phyloP scores from a whole-genome alignment of 495 filamentous ascomycete genomes.

The Penicillium riverlandense region DNA sequence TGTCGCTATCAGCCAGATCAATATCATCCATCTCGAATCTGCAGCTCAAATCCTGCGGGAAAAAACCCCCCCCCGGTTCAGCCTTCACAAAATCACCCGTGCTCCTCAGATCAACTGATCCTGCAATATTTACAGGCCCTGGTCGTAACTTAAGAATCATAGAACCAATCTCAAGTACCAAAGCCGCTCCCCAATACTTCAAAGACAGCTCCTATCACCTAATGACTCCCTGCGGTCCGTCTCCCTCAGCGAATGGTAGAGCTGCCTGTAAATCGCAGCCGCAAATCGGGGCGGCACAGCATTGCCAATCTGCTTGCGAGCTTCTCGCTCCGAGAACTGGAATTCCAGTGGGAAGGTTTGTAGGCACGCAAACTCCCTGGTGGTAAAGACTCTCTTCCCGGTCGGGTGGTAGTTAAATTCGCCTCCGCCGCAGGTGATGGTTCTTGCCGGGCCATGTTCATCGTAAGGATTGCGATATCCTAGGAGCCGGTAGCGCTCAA shows the following conservation, averaged over 20 bases:
- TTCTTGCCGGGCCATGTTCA: conserved; percentile 43
- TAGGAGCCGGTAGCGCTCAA: conserved; percentile 9
- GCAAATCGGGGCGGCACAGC: conserved; percentile 69
- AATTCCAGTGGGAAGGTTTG: conserved; percentile 67
- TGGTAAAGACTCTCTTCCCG: conserved; percentile 59
- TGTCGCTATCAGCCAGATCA: not conserved
- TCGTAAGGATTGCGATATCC: conserved; percentile 24
- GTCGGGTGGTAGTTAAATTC: conserved; percentile 61
- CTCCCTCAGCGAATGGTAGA: conserved; percentile 48
- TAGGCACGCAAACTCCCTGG: conserved; percentile 66
- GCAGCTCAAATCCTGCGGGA: too few species aligned
- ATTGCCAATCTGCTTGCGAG: conserved; percentile 78
- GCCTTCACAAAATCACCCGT: too few species aligned
- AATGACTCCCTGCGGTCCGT: conserved; percentile 33
- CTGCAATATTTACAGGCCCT: too few species aligned
- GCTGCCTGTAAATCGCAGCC: conserved; percentile 48
- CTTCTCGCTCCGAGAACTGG: conserved; percentile 39
- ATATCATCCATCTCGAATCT: too few species aligned
- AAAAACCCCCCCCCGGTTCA: too few species aligned
- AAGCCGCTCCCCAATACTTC: too few species aligned
- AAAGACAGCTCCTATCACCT: too few species aligned
- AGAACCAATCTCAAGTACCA: too few species aligned
- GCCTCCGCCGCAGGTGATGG: conserved; percentile 65
- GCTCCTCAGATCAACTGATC: too few species aligned
- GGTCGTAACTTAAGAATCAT: too few species aligned